Base-by-base conservation (phyloP, 805 yeast species). In the Millerozyma acaciae region DNA sequence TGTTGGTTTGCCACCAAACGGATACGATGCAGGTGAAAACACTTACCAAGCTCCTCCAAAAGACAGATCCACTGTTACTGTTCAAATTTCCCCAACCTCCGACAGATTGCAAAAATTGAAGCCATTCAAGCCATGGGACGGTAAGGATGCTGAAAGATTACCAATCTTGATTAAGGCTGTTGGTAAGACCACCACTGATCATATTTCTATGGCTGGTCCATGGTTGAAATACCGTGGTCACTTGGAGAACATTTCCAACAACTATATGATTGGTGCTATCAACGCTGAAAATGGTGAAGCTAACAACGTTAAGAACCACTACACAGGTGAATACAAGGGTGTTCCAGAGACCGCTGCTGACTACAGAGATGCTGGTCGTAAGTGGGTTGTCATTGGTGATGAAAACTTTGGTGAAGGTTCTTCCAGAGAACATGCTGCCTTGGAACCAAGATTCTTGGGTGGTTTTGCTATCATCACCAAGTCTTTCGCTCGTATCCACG, bases 211-310 rank as follows among this genome's bases (percentile, higher is more conserved):
- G 95, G 98, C 98, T 61, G 98, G 98, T 73, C 97, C 97, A 62
- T 90, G 98, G 98, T 84, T 90, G 78, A 90, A 90, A 76, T 90
- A 90, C 90, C 86, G 97, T 78, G 98, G 98, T 71, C 98, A 90
- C 75, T 78, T 90, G 74, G 90, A 88, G 75, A 90, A 90, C 82
- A 93, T 90, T 62, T 88, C 97, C 50, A 88, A 90, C 80, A 90
- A 93, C 78, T 90, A 93, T 75, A 89, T 90, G 96, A 90, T 90
- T 76, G 98, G 98, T 76, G 97, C 97, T 50, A 89, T 80, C 65
- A 90, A 90, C 72, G 89, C 89, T 60, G 97, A 84, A 73, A 90
- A 90, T 70, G 84, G 81, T 50, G 86, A 90, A 77, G 95, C 95
- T 48, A 90, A 90, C 85, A 70, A 71, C 55, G 79, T 93, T 50